Evolutionary conservation across 345 rosid species (phyloP), one percentile per base, ranked within the genome.

Genomic region (Mallotus nudiflorus): DNA sequence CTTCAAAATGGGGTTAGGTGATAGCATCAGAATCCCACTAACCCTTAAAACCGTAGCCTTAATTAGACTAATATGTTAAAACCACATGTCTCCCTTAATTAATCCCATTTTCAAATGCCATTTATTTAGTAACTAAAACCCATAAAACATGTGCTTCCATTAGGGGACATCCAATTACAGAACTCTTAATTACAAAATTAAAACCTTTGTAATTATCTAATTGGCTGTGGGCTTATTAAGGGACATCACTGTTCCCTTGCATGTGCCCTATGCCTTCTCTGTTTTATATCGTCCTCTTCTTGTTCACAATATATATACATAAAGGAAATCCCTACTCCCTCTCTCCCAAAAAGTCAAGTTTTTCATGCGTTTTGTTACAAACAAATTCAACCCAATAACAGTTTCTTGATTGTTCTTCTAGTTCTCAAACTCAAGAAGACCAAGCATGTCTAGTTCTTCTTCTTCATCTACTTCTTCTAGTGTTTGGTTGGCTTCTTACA

Each of bases 191-290:
- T n/a, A n/a, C n/a, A n/a, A n/a, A n/a, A n/a, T n/a, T n/a, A n/a
- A n/a, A n/a, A n/a, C n/a, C n/a, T n/a, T n/a, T n/a, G n/a, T n/a
- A 28, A 14, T 45, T 20, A 22, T 40, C 37, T 10, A 11, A 50
- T 45, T 55, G 15, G 15, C 31, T 29, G 14, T 1, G 50, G 66
- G 53, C 54, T 80, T 76, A 57, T 63, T 62, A 66, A 50, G 77
- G 73, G 84, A 79, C 90, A 79, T 58, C 76, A 70, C 78, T 83
- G 81, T 78, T 82, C 70, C 60, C 50, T 59, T 73, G 76, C 90
- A 87, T 83, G 87, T 91, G 92, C 78, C 58, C 64, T 70, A 7
- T 72, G 67, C 72, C 71, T 40, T 62, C 48, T 49, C 12, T 22
- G 37, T 71, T 78, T 72, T 72, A 25, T 22, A 8, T 22, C 22